A percentile compares a stretch with the other conserved stretches of the same genome.
Evolutionary conservation across 2,329 filamentous ascomycete species (phyloP).

Genomic region (Ilyonectria sp.): DNA sequence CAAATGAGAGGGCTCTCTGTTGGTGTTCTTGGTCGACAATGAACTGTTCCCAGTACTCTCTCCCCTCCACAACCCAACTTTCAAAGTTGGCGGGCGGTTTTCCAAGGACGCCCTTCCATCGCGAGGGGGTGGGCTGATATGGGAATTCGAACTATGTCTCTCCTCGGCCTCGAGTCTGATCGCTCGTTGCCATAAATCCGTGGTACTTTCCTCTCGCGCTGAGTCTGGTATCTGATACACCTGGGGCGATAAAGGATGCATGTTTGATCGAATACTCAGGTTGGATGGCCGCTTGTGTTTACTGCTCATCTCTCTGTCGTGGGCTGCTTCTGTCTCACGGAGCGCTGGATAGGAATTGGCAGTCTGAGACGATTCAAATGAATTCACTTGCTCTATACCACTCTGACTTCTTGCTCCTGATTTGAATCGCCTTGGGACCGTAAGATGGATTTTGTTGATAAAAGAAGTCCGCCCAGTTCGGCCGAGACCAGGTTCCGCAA

Average conservation of each 20-base stretch:
- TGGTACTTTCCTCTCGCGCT: conserved; percentile 42
- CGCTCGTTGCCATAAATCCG: conserved; percentile 48
- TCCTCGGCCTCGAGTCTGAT: conserved; percentile 44
- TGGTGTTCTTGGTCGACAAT: conserved; percentile 8
- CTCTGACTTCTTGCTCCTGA: conserved; percentile 25
- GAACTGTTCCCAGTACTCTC: conserved; percentile 9
- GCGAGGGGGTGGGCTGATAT: conserved; percentile 13
- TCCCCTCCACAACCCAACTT: conserved; percentile 12
- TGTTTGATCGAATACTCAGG: conserved; percentile 36
- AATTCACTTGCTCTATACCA: background rate
- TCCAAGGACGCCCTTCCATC: conserved; percentile 8
- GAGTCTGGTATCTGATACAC: conserved; percentile 28
- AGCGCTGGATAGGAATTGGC: background rate
- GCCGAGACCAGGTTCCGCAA: conserved; percentile 38
- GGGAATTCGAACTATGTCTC: conserved; percentile 33
- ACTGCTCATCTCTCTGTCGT: conserved; percentile 16
- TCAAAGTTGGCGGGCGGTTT: conserved; percentile 18
- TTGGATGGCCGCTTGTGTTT: conserved; percentile 37
- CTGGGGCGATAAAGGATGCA: conserved; percentile 26
- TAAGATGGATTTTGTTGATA: conserved; percentile 54
- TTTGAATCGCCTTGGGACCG: conserved; percentile 51
- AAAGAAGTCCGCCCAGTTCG: conserved; percentile 47
- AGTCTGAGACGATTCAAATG: background rate
- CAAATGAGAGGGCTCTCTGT: conserved; percentile 28
- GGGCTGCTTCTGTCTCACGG: background rate